Base-by-base conservation (phyloP, 805 yeast genomes). In the Suhomyces kilbournensis region DNA sequence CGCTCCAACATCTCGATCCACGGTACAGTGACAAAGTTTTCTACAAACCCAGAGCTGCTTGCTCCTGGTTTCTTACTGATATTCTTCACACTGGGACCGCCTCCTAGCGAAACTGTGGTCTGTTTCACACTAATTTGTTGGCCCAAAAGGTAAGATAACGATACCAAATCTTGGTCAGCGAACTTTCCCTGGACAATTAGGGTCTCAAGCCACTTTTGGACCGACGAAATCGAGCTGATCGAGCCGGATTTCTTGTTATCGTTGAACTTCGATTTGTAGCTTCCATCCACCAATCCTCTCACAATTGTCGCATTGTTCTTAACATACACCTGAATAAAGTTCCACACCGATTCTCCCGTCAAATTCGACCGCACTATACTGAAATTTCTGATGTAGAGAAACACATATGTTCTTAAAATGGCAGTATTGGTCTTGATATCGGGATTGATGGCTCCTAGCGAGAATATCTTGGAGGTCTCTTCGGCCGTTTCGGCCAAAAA, bases 361-460 rank as follows among this genome's bases (percentile, higher is more conserved):
- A 86, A 64, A 47, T 80, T 83, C 49, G 85, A 68, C 54, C 80
- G 78, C 25, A 83, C 70, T 14, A 84, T 64, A 23, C 90, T 87
- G 56, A 80, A 75, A 38, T 62, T 65, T 55, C 78, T 79, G 30
- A 84, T 68, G 53, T 81, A 70, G 28, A 71, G 73, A 50, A 86
- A 80, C 3, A 86, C 79, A 26, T 73, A 68, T 5, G 75, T 65
- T 60, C 84, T 75, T 44, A 88, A 65, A 1, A 65, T 49, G 8
- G 71, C 71, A 40, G 83, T 77, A 60, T 85, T 84, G 48, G 70
- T 71, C 10, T 74, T 67, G 35, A 88, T 88, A 47, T 85, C 90
- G 3, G 85, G 84, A 60, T 88, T 88, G 48, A 84, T 82, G 26
- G 86, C 80, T 1, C 96, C 96, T 40, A 88, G 66, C 1, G 91